phyloP scores from a whole-genome alignment of 169 alveolate genomes.

The Plasmodium gaboni region DNA sequence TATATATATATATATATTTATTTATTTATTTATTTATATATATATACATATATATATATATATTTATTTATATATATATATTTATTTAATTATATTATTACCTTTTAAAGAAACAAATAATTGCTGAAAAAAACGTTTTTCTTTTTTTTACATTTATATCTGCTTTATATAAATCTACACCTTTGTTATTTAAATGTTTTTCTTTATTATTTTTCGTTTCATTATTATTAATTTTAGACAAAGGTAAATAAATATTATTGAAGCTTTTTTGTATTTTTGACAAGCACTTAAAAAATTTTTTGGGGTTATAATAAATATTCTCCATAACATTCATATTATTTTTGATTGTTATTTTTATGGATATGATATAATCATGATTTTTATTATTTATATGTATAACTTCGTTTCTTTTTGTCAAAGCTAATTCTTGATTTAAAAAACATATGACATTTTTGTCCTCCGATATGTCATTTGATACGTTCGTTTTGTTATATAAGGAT shows the following conservation, averaged over 20 bases:
- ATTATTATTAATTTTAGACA: conserved; percentile 14
- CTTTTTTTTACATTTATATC: not conserved
- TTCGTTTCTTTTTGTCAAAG: conserved; percentile 58
- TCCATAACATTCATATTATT: conserved; percentile 68
- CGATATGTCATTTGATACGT: not conserved
- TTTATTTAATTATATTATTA: not conserved
- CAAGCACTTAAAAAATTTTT: conserved; percentile 31
- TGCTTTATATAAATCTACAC: no score
- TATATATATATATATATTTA: not conserved
- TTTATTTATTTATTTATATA: not conserved
- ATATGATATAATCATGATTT: conserved; percentile 11
- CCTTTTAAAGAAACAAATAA: conserved; percentile 23
- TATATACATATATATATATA: not conserved
- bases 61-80: not conserved
- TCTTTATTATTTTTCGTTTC: conserved; percentile 14
- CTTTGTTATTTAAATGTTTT: conserved; percentile 24
- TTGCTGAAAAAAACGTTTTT: not conserved
- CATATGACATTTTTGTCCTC: conserved; percentile 57
- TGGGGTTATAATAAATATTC: conserved; percentile 44
- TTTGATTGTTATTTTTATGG: conserved; percentile 42
- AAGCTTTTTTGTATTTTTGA: conserved; percentile 56
- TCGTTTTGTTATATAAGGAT: conserved; percentile 20
- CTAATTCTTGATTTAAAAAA: conserved; percentile 33
- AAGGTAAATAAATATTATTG: conserved; percentile 56
- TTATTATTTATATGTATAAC: conserved; percentile 32